phyloP scores from a whole-genome alignment of 2,329 filamentous ascomycete species.

The Cladophialophora chaetospira region DNA sequence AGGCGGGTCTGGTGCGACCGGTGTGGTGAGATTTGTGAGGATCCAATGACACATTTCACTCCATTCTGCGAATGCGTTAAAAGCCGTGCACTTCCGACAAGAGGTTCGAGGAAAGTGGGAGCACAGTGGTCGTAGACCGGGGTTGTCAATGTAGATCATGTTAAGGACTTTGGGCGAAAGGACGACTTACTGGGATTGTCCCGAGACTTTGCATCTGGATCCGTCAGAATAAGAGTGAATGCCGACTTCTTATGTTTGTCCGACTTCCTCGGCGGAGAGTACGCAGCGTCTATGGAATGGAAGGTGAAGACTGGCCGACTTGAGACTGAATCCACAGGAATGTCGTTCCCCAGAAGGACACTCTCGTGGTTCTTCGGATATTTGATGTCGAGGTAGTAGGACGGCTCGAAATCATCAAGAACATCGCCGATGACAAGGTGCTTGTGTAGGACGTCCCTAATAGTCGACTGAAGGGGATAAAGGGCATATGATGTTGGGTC shows the following conservation, averaged over 20 bases:
- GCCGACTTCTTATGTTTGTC: constrained; percentile 30
- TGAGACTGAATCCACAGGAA: constrained; percentile 48
- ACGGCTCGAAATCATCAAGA: constrained; percentile 61
- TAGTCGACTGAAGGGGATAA: constrained; percentile 20
- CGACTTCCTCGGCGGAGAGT: constrained; percentile 17
- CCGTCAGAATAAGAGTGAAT: constrained; percentile 56
- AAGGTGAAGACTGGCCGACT: constrained; percentile 46
- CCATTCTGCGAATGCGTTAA: constrained; percentile 48
- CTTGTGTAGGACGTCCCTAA: constrained; percentile 33
- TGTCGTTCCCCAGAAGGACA: constrained; percentile 58
- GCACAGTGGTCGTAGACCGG: background rate
- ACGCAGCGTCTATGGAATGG: constrained; percentile 35
- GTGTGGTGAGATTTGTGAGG: constrained; percentile 35
- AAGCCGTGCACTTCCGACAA: too few relatives aligned
- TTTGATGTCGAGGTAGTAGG: constrained; percentile 52
- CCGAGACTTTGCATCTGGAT: constrained; percentile 60
- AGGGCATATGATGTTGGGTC: background rate
- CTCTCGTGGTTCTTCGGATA: constrained; percentile 49
- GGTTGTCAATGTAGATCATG: background rate
- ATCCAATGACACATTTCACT: constrained; percentile 62
- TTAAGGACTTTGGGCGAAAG: background rate
- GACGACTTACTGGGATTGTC: constrained; percentile 44
- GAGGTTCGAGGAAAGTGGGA: too few relatives aligned
- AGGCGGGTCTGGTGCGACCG: constrained; percentile 12
- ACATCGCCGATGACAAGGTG: constrained; percentile 45